Base-by-base conservation (phyloP, 169 alveolate species). In the Eimeria zaria region DNA sequence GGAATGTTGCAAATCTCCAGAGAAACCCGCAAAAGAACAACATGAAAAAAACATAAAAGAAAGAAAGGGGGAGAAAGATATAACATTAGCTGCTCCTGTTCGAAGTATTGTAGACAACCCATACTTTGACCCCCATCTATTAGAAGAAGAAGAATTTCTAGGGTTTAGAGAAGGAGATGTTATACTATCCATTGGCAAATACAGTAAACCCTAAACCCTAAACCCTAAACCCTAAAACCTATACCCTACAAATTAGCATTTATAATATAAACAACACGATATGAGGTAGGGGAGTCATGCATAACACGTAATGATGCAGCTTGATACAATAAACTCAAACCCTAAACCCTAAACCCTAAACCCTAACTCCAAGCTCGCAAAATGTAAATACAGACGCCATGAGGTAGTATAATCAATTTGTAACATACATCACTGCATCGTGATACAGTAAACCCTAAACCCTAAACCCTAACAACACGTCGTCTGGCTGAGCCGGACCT, bases 161-260 rank as follows among this genome's bases (percentile, higher is more conserved):
- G 98, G 91, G 27, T 95, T 67, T 51, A 44, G 41, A 27, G 94
- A 89, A 41, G 90, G 96, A 20, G 99, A 98, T 48, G 98, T 98
- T 30, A 91, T 98, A 20, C 62, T 98, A 64, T 95, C 97, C 1
- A 85, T 98, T 20, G 98, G 98, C 36, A 97, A 96, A 71, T 96
- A 97, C 95, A 67, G 92, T 84, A 84, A 33, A 69, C 78, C 64
- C 84, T 73, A 73, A 16, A 36, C 53, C 84, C 62, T 76, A 44
- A 48, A 14, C 30, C 87, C 62, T 4, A 76, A 48, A 76, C 87
- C 55, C 87, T 76, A 20, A 44, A 58, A 12, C 67, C 67, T 16
- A n/a, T n/a, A n/a, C n/a, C n/a, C n/a, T n/a, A n/a, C n/a, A n/a
- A n/a, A n/a, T n/a, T n/a, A n/a, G n/a, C n/a, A n/a, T n/a, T n/a